These are phyloP conservation scores for Chlorella sp. DNA, from an alignment of 139 green algal genomes.

Conservation along the genomic window DNA sequence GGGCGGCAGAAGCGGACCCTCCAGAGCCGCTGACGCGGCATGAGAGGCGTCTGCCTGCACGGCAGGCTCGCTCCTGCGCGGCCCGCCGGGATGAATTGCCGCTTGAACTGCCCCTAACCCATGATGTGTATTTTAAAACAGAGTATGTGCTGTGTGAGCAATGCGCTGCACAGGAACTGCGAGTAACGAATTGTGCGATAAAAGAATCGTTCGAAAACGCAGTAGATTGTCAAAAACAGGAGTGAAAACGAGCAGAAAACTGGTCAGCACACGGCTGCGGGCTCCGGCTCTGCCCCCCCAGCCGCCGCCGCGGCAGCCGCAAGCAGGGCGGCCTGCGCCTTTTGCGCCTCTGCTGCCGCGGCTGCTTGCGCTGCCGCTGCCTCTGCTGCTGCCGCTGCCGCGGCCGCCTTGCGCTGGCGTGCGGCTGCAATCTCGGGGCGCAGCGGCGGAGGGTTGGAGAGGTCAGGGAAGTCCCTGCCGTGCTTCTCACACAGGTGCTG, in stretches of 20 bases:
- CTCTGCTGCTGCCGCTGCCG: background rate
- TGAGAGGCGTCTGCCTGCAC: too few relatives aligned
- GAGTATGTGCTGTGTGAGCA: background rate
- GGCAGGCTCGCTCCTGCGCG: too few relatives aligned
- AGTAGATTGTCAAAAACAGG: background rate
- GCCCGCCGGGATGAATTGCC: too few relatives aligned
- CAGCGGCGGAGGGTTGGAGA: background rate
- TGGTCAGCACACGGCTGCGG: background rate
- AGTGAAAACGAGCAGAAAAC: background rate
- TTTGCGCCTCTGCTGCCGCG: background rate
- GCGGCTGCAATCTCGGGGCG: background rate
- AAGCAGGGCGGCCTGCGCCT: slow-evolving; percentile 3
- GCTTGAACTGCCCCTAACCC: too few relatives aligned
- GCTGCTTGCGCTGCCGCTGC: background rate
- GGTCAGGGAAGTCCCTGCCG: background rate
- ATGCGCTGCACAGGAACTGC: background rate
- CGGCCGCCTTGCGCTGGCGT: background rate
- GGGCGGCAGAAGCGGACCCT: too few relatives aligned
- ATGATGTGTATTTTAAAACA: too few relatives aligned
- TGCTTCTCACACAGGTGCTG: background rate
- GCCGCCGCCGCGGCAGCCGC: background rate
- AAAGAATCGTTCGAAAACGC: background rate
- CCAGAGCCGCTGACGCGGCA: too few relatives aligned
- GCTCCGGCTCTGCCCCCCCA: background rate
- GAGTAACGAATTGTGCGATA: background rate